Base-by-base conservation (phyloP, 441 rosid genomes). In the Aquilaria agallochum region DNA sequence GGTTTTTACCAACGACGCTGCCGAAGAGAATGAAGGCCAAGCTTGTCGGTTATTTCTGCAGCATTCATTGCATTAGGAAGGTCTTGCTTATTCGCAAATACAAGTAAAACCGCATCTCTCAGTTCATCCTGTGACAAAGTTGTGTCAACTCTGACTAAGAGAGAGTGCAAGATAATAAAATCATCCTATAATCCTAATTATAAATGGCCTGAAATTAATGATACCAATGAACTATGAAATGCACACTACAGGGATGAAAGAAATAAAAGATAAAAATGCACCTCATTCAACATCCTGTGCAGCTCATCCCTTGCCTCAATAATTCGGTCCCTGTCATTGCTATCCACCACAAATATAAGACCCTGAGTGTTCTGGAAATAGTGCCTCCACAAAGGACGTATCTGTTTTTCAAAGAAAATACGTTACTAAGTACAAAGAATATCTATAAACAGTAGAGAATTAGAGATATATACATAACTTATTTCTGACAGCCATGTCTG, bases 61-160 rank as follows among this genome's bases (percentile, higher is more conserved):
- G 90, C 85, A 69, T 78, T 86, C 92, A 86, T 86, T 59, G 89
- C 89, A 67, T 84, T 84, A 32, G 90, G 92, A 72, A 86, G 89
- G 81, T 87, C 93, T 72, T 82, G 88, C 50, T 84, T 82, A 83
- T 87, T 87, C 33, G 94, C 87, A 76, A 88, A 88, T 72, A 88
- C 92, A 32, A 88, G 92, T 74, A 88, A 76, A 63, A 83, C 92
- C 61, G 87, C 95, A 73, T 85, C 90, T 65, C 90, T 82, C 66
- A 88, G 76, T 56, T 88, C 90, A 72, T 88, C 95, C 92, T 88
- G 77, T 47, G 63, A 63, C 12, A 27, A 30, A 58, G 30, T 2
- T 5, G 4, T 45, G 33, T 46, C 27, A 31, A 30, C 42, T 36
- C 42, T 36, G 7, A 20, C 27, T 20, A 20, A 20, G 27, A 36